Conservation (phyloP, 192 early-diverging fungal species). For the Coemansia sp. region DNA sequence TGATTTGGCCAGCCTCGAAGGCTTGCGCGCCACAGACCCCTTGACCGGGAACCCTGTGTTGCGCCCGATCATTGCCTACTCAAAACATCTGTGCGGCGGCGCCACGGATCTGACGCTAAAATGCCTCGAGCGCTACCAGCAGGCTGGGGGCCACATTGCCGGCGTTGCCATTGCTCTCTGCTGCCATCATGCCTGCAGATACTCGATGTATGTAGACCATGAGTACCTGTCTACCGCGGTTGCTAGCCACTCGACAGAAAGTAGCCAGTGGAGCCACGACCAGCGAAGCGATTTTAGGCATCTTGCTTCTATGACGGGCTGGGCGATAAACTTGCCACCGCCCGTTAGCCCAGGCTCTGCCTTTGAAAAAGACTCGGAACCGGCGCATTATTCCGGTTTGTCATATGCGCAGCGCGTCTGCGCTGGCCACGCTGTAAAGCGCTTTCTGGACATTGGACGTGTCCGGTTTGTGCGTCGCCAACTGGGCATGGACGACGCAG, state of each 20-base stretch:
- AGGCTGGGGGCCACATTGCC: constrained; percentile 56
- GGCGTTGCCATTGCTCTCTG: constrained; percentile 86
- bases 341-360: constrained; percentile 1
- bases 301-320: constrained; percentile 73
- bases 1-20: constrained; percentile 59
- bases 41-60: constrained; percentile 4
- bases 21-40: constrained; percentile 17
- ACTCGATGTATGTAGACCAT: constrained; percentile 70
- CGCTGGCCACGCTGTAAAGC: constrained; percentile 74
- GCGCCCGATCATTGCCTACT: constrained; percentile 67
- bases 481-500: constrained; percentile 60
- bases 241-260: neutral
- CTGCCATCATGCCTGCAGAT: constrained; percentile 83
- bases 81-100: constrained; percentile 90
- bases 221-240: constrained; percentile 53
- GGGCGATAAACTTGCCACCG: constrained; percentile 67
- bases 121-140: constrained; percentile 62
- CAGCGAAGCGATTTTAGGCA: constrained; percentile 62
- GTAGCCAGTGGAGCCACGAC: constrained; percentile 40
- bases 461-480: constrained; percentile 54
- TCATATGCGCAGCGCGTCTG: constrained; percentile 61
- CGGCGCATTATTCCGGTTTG: constrained; percentile 69
- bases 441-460: constrained; percentile 78
- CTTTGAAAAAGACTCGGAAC: constrained; percentile 12
- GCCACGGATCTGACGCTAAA: constrained; percentile 86